A percentile compares a stretch with the other conserved stretches of the same genome.
These are phyloP conservation scores for Aspergillus niger DNA, from an alignment of 2,329 filamentous ascomycete genomes.

Conservation along the genomic window DNA sequence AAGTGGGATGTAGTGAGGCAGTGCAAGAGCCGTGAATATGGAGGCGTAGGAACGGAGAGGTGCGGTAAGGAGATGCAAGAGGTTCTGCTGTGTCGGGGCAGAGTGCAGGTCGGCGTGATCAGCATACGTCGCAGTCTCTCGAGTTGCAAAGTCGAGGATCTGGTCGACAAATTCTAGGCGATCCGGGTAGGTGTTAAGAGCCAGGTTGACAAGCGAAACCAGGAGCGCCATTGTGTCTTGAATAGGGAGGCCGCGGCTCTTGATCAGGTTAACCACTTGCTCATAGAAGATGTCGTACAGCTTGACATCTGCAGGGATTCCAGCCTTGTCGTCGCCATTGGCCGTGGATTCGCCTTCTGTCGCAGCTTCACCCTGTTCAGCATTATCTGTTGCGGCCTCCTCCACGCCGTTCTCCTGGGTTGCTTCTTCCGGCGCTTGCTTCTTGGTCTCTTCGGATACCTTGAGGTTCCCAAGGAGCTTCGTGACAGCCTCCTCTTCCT, in stretches of 20 bases:
- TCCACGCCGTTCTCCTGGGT: conserved; percentile 41
- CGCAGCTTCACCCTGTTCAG: conserved; percentile 29
- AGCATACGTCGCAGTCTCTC: conserved; percentile 83
- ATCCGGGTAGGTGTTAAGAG: conserved; percentile 93
- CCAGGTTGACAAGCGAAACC: conserved; percentile 90
- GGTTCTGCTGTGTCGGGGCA: conserved; percentile 79
- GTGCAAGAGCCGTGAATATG: conserved; percentile 90
- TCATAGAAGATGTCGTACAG: conserved; percentile 97
- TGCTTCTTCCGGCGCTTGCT: conserved; percentile 37
- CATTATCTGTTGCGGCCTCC: conserved; percentile 33
- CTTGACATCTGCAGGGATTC: conserved; percentile 66
- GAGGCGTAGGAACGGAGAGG: conserved; percentile 88
- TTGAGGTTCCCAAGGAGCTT: conserved; percentile 76
- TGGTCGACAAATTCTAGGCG: conserved; percentile 94
- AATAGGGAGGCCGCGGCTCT: conserved; percentile 85
- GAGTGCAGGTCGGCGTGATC: conserved; percentile 97
- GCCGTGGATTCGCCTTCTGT: conserved; percentile 34
- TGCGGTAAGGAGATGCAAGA: conserved; percentile 85
- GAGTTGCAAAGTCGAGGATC: conserved; percentile 81
- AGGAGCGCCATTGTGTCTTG: conserved; percentile 92
- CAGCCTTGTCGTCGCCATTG: conserved; percentile 43
- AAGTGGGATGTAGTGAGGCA: conserved; percentile 89
- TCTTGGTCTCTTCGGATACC: conserved; percentile 61
- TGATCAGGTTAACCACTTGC: conserved; percentile 91
- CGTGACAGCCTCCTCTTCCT: conserved; percentile 80